Evolutionary conservation across 306 rosid species (phyloP).

Genomic region (Ochetophila trinervis): DNA sequence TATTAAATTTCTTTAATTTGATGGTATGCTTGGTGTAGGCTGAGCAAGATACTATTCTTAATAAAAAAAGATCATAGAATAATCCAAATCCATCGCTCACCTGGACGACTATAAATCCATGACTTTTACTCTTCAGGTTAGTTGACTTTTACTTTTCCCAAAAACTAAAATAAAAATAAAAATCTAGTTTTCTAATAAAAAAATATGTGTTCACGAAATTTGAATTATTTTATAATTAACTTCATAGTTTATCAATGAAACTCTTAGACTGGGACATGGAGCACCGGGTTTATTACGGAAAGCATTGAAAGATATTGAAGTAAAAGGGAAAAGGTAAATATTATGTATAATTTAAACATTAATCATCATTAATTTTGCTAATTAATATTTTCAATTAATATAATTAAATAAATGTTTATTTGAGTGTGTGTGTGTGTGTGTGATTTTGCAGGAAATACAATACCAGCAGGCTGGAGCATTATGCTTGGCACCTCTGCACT

Average conservation of each 20-base stretch:
- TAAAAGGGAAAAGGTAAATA: background rate
- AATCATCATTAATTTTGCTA: too few species aligned
- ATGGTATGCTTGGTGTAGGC: constrained; percentile 13
- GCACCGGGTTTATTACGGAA: constrained; percentile 34
- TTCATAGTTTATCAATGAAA: constrained; percentile 36
- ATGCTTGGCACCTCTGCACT: constrained; percentile 31
- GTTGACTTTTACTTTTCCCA: background rate
- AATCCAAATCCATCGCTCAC: constrained; percentile 18
- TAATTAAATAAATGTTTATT: too few species aligned
- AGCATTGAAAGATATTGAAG: constrained; percentile 34
- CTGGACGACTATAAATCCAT: constrained; percentile 42
- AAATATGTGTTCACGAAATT: too few species aligned
- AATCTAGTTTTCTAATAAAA: too few species aligned
- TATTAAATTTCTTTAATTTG: background rate
- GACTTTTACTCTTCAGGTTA: constrained; percentile 38
- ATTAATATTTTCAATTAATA: too few species aligned
- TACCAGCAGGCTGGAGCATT: constrained; percentile 42
- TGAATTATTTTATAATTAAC: background rate
- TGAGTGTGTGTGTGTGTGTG: background rate
- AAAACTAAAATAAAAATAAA: too few species aligned
- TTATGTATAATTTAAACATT: too few species aligned
- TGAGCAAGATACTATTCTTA: constrained; percentile 29
- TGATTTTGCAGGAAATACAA: constrained; percentile 35
- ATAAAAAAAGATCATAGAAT: constrained; percentile 7
- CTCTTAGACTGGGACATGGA: constrained; percentile 26